These are phyloP conservation scores for Phialemoniopsis sp. DNA, from an alignment of 2,329 filamentous ascomycete species.

Conservation along the genomic window DNA sequence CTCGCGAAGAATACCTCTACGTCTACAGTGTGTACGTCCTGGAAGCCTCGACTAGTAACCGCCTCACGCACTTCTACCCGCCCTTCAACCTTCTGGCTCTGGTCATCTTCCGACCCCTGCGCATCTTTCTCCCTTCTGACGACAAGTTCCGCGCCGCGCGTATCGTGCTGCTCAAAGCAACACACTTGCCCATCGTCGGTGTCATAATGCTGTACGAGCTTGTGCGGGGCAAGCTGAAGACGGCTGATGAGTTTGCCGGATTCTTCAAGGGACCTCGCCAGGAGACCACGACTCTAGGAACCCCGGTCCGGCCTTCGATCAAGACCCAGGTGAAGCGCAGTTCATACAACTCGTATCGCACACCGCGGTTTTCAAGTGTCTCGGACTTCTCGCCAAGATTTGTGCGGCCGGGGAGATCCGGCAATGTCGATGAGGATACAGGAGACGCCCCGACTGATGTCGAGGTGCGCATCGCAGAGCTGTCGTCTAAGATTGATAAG, in stretches of 20 bases:
- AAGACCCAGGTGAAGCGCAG: background rate
- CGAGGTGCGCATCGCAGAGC: slow-evolving; percentile 43
- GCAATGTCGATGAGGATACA: slow-evolving; percentile 10
- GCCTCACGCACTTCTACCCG: slow-evolving; percentile 66
- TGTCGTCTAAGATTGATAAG: slow-evolving; percentile 54
- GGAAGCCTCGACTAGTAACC: slow-evolving; percentile 63
- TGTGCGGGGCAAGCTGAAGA: slow-evolving; percentile 30
- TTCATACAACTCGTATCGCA: slow-evolving; percentile 2
- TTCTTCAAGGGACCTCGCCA: slow-evolving; percentile 39
- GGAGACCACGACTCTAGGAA: slow-evolving; percentile 6
- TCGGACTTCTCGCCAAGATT: slow-evolving; percentile 5
- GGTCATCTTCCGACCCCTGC: slow-evolving; percentile 66
- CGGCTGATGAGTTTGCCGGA: slow-evolving; percentile 38
- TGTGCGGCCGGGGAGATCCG: background rate
- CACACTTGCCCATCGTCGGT: slow-evolving; percentile 65
- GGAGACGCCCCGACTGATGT: slow-evolving; percentile 13
- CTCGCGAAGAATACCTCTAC: slow-evolving; percentile 73
- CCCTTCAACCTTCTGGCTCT: slow-evolving; percentile 73
- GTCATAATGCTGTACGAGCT: slow-evolving; percentile 66
- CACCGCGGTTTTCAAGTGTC: slow-evolving; percentile 5
- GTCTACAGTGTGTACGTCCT: slow-evolving; percentile 66
- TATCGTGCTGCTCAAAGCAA: slow-evolving; percentile 59
- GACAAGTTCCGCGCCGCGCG: slow-evolving; percentile 57
- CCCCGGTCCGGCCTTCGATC: background rate
- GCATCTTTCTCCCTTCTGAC: slow-evolving; percentile 62